Evolutionary conservation across 306 rosid species (phyloP), one percentile per base, ranked within the genome.

Genomic region (Adenanthera pavonina): DNA sequence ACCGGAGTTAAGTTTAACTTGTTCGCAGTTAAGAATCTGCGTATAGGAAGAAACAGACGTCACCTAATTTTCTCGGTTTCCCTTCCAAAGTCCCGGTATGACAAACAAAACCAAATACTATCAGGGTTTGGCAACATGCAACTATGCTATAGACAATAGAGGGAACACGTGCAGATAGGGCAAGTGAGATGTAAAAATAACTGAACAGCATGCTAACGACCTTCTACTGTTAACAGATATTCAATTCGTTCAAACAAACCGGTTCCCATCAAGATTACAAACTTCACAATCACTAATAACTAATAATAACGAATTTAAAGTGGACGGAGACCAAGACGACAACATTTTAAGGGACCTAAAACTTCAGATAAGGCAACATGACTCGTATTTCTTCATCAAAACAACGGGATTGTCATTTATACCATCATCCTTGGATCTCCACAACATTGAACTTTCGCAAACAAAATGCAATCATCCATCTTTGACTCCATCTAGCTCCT

Each of bases 241-340:
- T 80, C 76, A 85, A 80, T 81, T 77, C 83, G 62, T 74, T 78
- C 78, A 84, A 83, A 80, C 86, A 85, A 88, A 62, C 78, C 69
- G 82, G 78, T 80, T 78, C 77, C 84, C 73, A 67, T 74, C 70
- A 72, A 81, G 92, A 87, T 85, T 85, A 86, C 88, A 82, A 71
- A 89, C 87, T 89, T 86, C 92, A 89, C 90, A 86, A 87, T 87
- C 76, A 78, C 76, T 87, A 87, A 82, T 65, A 78, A 85, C 76
- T 87, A 87, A 82, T 65, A 78, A 85, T 76, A 83, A 84, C 84
- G 85, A 81, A 79, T 69, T 75, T 47, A 85, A 79, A 82, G 77
- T 11, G 49, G 68, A 75, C 77, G 74, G 19, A 52, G 65, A 87
- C 52, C 47, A 67, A 15, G 19, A 74, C 84, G 80, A 79, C 84